A percentile compares a stretch with the other conserved stretches of the same genome.
phyloP scores from a whole-genome alignment of 257 asterid species.

The Linderniella brevidens region DNA sequence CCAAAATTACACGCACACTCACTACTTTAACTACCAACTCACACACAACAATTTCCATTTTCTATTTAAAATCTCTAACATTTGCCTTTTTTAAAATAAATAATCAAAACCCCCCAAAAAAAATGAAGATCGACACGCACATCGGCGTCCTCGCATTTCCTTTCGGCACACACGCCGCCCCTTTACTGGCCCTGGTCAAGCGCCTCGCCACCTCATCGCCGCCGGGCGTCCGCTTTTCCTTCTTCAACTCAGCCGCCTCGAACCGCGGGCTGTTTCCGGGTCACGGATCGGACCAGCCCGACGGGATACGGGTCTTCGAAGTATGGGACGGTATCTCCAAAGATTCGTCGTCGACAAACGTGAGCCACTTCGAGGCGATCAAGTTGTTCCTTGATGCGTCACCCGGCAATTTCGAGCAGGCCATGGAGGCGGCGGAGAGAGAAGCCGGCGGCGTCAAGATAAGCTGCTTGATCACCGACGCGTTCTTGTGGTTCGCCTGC shows the following conservation, averaged over 20 bases:
- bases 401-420: slow-evolving; percentile 35
- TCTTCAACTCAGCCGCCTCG: slow-evolving; percentile 33
- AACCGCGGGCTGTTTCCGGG: slow-evolving; percentile 13
- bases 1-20: too few relatives aligned
- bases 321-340: slow-evolving; percentile 44
- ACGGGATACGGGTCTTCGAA: slow-evolving; percentile 18
- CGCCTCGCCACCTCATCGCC: slow-evolving; percentile 34
- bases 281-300: not conserved
- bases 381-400: slow-evolving; percentile 30
- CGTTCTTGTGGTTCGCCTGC: slow-evolving; percentile 43
- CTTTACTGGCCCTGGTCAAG: slow-evolving; percentile 30
- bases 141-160: slow-evolving; percentile 68
- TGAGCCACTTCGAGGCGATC: slow-evolving; percentile 30
- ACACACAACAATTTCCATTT: too few relatives aligned
- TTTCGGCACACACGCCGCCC: slow-evolving; percentile 59
- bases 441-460: slow-evolving; percentile 38
- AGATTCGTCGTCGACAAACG: slow-evolving; percentile 11
- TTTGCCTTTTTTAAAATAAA: too few relatives aligned
- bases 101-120: not conserved
- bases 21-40: not conserved
- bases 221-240: slow-evolving; percentile 19
- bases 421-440: slow-evolving; percentile 22
- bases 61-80: too few relatives aligned
- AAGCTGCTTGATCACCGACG: slow-evolving; percentile 41
- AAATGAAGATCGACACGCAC: slow-evolving; percentile 26